Percentiles rank a stretch among this genome's conserved stretches.
Conservation (phyloP, 164 flowering plant genomes). For the Dillenia suffruticosa region DNA sequence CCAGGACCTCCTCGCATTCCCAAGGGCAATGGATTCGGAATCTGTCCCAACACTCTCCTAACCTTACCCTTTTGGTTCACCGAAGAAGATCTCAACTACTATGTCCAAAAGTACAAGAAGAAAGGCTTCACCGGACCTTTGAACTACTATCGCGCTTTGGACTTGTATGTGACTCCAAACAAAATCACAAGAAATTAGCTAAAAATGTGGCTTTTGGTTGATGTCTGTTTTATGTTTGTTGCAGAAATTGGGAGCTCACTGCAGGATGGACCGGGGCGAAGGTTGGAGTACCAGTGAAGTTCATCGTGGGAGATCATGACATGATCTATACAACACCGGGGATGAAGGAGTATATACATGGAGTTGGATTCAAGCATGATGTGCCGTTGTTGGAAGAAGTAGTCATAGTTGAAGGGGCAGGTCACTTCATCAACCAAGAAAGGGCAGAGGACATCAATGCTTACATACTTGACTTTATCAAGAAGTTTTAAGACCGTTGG, state of each 20-base stretch:
- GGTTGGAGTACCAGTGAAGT: conserved; percentile 57
- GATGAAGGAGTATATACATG: conserved; percentile 42
- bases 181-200: no score
- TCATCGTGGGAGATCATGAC: conserved; percentile 56
- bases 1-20: conserved; percentile 42
- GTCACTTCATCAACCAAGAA: conserved; percentile 48
- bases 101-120: conserved; percentile 27
- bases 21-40: conserved; percentile 35
- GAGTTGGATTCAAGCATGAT: conserved; percentile 37
- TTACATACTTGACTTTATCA: conserved; percentile 44
- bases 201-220: no score
- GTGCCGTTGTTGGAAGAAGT: conserved; percentile 45
- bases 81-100: conserved; percentile 41
- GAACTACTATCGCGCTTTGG: conserved; percentile 27
- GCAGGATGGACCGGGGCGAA: conserved; percentile 53
- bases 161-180: conserved; percentile 12
- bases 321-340: conserved; percentile 33
- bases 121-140: conserved; percentile 56
- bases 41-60: neutral
- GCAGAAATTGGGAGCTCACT: conserved; percentile 61
- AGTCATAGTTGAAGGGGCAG: conserved; percentile 53
- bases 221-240: conserved; percentile 2
- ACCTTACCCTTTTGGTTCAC: conserved; percentile 56
- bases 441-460: conserved; percentile 38
- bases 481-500: conserved; percentile 22